Evolutionary conservation across 306 rosid species (phyloP).

Genomic region (Sicyos edulis): DNA sequence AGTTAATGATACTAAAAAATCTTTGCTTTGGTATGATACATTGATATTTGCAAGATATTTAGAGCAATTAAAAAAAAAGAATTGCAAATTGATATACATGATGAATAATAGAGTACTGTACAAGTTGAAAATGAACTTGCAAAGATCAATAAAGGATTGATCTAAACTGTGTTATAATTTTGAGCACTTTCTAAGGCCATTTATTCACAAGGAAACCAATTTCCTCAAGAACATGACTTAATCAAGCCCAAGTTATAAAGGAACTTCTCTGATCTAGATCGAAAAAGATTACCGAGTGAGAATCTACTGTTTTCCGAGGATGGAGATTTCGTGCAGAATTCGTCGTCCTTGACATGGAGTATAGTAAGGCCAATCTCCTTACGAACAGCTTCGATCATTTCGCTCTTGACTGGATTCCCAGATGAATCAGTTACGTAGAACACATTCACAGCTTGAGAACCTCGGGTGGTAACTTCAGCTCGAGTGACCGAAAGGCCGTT

Average conservation of each 20-base stretch:
- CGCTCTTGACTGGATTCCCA: conserved; percentile 71
- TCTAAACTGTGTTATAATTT: conserved; percentile 27
- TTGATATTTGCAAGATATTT: not conserved
- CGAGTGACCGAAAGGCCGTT: conserved; percentile 83
- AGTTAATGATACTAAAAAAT: not conserved
- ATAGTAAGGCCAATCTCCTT: conserved; percentile 71
- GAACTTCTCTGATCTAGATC: conserved; percentile 79
- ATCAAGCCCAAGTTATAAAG: conserved; percentile 84
- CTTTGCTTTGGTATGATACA: not conserved
- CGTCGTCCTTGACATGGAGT: conserved; percentile 60
- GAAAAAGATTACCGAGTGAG: conserved; percentile 62
- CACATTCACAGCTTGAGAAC: conserved; percentile 67
- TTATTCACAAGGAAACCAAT: conserved; percentile 10
- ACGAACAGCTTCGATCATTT: conserved; percentile 78
- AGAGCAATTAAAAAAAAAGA: not conserved
- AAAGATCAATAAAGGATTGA: conserved; percentile 28
- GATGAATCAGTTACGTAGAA: conserved; percentile 82
- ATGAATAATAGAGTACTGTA: conserved; percentile 22
- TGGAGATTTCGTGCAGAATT: conserved; percentile 39
- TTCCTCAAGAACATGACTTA: conserved; percentile 50
- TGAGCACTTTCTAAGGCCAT: conserved; percentile 29
- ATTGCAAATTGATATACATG: conserved; percentile 7
- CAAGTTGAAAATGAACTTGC: not conserved
- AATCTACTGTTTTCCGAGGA: conserved; percentile 49
- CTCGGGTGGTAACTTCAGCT: conserved; percentile 87